phyloP scores from a whole-genome alignment of 139 green algal genomes.

The Penium margaritaceum region DNA sequence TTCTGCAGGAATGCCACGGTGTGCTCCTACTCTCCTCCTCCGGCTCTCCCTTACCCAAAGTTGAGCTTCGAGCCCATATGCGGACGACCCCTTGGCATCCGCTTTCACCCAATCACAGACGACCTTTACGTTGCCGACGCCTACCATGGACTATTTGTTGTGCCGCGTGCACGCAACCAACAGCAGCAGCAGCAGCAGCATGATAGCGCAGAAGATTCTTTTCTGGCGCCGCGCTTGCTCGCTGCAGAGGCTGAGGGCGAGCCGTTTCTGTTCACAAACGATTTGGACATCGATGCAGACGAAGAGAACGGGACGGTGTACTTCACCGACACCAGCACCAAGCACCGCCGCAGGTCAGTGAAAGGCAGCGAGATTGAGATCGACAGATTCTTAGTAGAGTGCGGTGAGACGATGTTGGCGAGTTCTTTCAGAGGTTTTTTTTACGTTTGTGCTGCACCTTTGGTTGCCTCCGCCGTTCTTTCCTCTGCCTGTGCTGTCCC shows the following conservation, averaged over 20 bases:
- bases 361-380: not conserved
- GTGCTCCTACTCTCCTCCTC: too few species aligned
- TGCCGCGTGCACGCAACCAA: not conserved
- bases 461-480: too few species aligned
- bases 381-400: too few species aligned
- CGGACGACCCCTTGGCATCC: slow-evolving; percentile 30
- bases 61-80: slow-evolving; percentile 21
- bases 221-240: too few species aligned
- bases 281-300: slow-evolving; percentile 56
- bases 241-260: slow-evolving; percentile 27
- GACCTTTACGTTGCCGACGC: slow-evolving; percentile 35
- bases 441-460: too few species aligned
- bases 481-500: too few species aligned
- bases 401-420: too few species aligned
- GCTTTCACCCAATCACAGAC: slow-evolving; percentile 20
- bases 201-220: too few species aligned
- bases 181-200: too few species aligned
- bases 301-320: slow-evolving; percentile 55
- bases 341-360: slow-evolving; percentile 28
- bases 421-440: too few species aligned
- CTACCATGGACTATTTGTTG: slow-evolving; percentile 18
- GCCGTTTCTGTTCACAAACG: slow-evolving; percentile 58
- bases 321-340: slow-evolving; percentile 57
- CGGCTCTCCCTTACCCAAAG: too few species aligned
- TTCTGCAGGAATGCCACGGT: too few species aligned